These are phyloP conservation scores for Metschnikowia chrysomelidarum DNA, from an alignment of 805 yeast species.

Conservation along the genomic window DNA sequence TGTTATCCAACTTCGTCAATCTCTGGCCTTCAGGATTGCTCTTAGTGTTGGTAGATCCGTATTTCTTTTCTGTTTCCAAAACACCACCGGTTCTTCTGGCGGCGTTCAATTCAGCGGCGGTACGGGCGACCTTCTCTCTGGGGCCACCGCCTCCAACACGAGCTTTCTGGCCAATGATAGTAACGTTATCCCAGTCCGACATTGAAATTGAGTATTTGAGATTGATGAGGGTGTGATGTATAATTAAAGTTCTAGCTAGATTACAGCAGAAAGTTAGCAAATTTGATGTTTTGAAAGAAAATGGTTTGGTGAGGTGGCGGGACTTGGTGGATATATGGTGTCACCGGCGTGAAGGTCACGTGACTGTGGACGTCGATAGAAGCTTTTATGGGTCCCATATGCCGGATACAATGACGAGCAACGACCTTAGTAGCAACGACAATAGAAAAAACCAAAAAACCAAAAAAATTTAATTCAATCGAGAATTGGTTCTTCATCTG, in stretches of 20 bases:
- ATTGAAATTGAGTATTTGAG: too few relatives aligned
- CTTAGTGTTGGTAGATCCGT: conserved; percentile 57
- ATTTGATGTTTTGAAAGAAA: neutral
- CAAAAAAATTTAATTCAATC: too few relatives aligned
- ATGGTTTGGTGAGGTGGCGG: neutral
- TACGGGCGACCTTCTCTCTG: conserved; percentile 76
- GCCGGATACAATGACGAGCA: neutral
- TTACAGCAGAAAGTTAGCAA: too few relatives aligned
- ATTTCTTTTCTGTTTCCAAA: conserved; percentile 90
- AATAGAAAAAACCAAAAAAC: too few relatives aligned
- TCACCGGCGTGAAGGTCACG: conserved; percentile 8
- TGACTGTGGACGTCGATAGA: conserved; percentile 11
- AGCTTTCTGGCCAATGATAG: conserved; percentile 86
- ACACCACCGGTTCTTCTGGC: conserved; percentile 93
- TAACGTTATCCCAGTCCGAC: conserved; percentile 90
- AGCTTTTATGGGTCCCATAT: conserved; percentile 2
- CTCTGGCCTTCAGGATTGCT: conserved; percentile 91
- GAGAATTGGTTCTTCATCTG: too few relatives aligned
- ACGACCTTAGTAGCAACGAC: neutral
- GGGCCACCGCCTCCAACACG: conserved; percentile 89
- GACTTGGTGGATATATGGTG: conserved; percentile 1
- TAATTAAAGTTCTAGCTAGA: too few relatives aligned
- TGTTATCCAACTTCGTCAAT: conserved; percentile 87
- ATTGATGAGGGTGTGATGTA: too few relatives aligned
- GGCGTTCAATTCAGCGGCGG: conserved; percentile 77